A percentile compares a stretch with the other conserved stretches of the same genome.
phyloP scores from a whole-genome alignment of 208 protist species.

The Acanthamoeba lenticulata region DNA sequence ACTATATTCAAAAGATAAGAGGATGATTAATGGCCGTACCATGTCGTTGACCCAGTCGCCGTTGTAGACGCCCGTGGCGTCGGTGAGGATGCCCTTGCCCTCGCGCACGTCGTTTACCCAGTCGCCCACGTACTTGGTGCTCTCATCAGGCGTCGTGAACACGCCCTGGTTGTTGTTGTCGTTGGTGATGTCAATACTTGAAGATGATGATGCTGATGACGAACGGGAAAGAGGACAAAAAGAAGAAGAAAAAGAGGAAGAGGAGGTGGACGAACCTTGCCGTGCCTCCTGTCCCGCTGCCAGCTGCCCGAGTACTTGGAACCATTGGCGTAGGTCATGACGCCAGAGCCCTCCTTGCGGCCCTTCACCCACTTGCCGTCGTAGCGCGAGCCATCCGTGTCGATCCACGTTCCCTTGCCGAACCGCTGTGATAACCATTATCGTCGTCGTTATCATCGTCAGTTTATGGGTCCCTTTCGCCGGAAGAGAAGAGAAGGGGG shows the following conservation, averaged over 20 bases:
- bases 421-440: neutral
- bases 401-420: conserved; percentile 6
- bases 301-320: conserved; percentile 15
- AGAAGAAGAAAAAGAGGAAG: no score
- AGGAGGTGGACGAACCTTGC: neutral
- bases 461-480: no score
- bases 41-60: conserved; percentile 28
- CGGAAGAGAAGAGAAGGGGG: neutral
- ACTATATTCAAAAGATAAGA: neutral
- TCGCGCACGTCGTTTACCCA: neutral
- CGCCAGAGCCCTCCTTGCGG: neutral
- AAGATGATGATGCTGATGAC: no score
- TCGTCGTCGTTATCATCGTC: no score
- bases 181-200: no score
- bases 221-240: no score
- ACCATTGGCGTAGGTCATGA: conserved; percentile 30
- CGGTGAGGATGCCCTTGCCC: conserved; percentile 24
- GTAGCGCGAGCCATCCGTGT: conserved; percentile 20
- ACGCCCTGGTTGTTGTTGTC: neutral
- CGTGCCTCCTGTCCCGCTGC: neutral
- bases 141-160: neutral
- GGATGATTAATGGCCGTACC: neutral
- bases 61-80: neutral
- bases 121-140: conserved; percentile 49
- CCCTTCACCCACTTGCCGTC: conserved; percentile 62